These are phyloP conservation scores for Ramalina peruviana DNA, from an alignment of 495 filamentous ascomycete species.

Conservation along the genomic window DNA sequence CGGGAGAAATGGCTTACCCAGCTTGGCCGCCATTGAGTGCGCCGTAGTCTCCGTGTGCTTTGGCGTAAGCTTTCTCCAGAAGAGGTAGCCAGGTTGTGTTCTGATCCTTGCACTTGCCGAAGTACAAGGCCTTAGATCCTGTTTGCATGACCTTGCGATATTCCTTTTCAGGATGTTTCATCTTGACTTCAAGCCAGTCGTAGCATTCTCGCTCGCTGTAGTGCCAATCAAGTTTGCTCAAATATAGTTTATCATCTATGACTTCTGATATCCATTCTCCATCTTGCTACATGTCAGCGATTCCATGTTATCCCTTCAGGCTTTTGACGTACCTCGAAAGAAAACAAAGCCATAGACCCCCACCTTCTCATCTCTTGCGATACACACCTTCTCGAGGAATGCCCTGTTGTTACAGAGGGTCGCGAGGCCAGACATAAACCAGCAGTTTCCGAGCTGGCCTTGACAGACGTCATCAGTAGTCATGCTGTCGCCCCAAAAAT, in stretches of 20 bases:
- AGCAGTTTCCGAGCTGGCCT: slow-evolving; percentile 71
- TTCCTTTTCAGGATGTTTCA: slow-evolving; percentile 60
- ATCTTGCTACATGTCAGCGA: slow-evolving; percentile 41
- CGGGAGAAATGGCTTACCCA: neutral
- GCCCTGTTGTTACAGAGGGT: slow-evolving; percentile 66
- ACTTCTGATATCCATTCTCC: neutral
- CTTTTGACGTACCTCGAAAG: slow-evolving; percentile 43
- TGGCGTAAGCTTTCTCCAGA: slow-evolving; percentile 70
- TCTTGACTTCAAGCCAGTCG: slow-evolving; percentile 56
- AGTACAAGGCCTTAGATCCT: slow-evolving; percentile 47
- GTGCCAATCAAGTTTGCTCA: slow-evolving; percentile 69
- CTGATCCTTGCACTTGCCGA: slow-evolving; percentile 50
- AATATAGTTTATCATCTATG: slow-evolving; percentile 43
- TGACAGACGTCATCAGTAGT: slow-evolving; percentile 69
- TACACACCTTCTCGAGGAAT: slow-evolving; percentile 67
- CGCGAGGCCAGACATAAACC: slow-evolving; percentile 73
- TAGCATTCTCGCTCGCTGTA: slow-evolving; percentile 48
- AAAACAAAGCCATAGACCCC: slow-evolving; percentile 94
- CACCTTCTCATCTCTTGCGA: slow-evolving; percentile 58
- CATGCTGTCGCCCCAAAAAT: slow-evolving; percentile 70
- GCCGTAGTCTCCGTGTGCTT: slow-evolving; percentile 44
- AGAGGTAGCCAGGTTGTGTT: slow-evolving; percentile 70
- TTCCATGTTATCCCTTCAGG: slow-evolving; percentile 29
- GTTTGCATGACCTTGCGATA: slow-evolving; percentile 41
- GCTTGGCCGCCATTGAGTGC: slow-evolving; percentile 1